Base-by-base conservation (phyloP, 176 grass and related monocot species). In the Oryza brachyantha region DNA sequence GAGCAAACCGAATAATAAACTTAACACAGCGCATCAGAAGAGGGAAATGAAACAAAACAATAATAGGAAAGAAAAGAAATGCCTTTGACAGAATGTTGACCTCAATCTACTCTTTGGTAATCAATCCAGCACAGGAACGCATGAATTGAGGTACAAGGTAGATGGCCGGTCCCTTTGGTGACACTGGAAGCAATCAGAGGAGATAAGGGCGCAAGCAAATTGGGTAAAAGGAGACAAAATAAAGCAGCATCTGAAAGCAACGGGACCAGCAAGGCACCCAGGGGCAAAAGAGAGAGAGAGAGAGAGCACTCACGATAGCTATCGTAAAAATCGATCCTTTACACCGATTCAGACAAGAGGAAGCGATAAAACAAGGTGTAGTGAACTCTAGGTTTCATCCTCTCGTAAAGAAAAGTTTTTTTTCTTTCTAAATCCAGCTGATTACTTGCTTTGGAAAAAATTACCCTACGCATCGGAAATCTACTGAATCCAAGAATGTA, bases 221-320 rank as follows among this genome's bases (percentile, higher is more conserved):
- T 50, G 76, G 58, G 71, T 46, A 66, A 84, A 81, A 81, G 55
- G 43, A 37, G 37, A 68, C 52, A 70, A 80, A 80, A 67, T 59
- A 73, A 84, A 81, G 75, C 25, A 42, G 45, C 57, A 58, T 59
- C 58, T 64, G 67, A 88, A 81, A 88, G 69, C 61, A 86, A 86
- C 69, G 70, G 27, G 22, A 73, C 29, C 69, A 87, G 45, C 66
- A 27, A 48, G 45, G 88, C 64, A 84, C 59, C 38, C 48, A 60
- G 19, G 48, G 73, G 21, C n/a, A 22, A 74, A 43, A 76, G 21
- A 43, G 41, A 70, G 63, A 70, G 64, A 24, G 77, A 70, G 19
- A 74, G 80, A 84, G 52, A 61, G 21, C 34, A 52, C 55, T n/a
- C 28, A 48, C 36, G 67, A 70, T 81, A 61, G 69, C 2, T 68